Base-by-base conservation (phyloP, 768 basidiomycete genomes). In the Trichaptum fuscoviolaceum region DNA sequence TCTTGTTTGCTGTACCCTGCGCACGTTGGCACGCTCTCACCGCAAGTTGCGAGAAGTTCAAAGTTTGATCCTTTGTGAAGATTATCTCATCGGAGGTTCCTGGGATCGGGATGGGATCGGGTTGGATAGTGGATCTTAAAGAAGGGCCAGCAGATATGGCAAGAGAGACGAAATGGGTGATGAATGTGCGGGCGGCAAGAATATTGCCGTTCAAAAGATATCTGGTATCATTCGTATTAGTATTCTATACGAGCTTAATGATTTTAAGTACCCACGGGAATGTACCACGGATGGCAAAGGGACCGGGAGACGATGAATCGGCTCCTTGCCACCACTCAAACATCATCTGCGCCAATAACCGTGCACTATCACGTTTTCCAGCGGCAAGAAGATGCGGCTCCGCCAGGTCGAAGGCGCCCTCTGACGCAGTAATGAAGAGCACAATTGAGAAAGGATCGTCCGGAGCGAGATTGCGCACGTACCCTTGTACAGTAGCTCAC, bases 31-130 rank as follows among this genome's bases (percentile, higher is more conserved):
- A 93, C n/a, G 90, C 90, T 64, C 90, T 75, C 12, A 98, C 85
- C 0, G 92, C 93, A 64, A 99, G 84, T 72, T 99, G 97, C 1
- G 90, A 81, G 76, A 96, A 98, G 74, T 97, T 99, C 67, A 97
- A 80, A 7, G 87, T 80, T 0, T 85, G 78, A 69, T 96, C 91
- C 27, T 84, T 84, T 5, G 93, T 95, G 65, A 94, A 80, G 17
- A 85, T 75, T 3, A 97, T 82, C 71, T 95, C 92, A 66, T 84
- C 83, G n/a, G 70, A 70, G 36, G 74, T 71, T 35, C 70, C 69
- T 12, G 34, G 26, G 7, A 86, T 80, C 24, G 80, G 75, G 59
- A 91, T 77, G n/a, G 82, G 78, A 5, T 76, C 72, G 10, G 77
- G 70, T 26, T 78, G 77, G 68, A 82, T 75, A 62, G 81, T 71